Base-by-base conservation (phyloP, 148 eudicot genomes). In the Silene latifolia region DNA sequence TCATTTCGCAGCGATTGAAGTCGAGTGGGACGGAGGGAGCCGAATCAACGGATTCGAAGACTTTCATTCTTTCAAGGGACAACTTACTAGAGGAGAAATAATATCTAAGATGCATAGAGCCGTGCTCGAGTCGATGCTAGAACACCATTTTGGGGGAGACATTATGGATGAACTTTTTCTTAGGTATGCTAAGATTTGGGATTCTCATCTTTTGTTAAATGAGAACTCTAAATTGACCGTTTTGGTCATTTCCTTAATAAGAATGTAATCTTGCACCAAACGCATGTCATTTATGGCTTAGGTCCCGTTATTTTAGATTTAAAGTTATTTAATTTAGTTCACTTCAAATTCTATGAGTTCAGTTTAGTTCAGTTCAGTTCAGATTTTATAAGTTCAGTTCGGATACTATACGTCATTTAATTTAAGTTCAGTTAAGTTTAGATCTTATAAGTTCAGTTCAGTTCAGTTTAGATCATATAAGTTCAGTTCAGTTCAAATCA, bases 61-160 rank as follows among this genome's bases (percentile, higher is more conserved):
- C 13, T 14, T n/a, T 11, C 2, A 0, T 18, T 47, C 44, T 21
- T 24, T 8, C 19, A 8, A 77, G 24, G 24, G 15, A 51, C 54
- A 18, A 19, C 14, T 63, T 18, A 74, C 93, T 5, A 76, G 76
- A 23, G 94, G 94, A 15, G 81, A 83, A 35, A 78, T 57, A 24
- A 74, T 84, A 21, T 85, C 94, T 2, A 86, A 80, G 78, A 76
- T 80, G 18, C 74, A 86, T 47, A 83, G 94, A 73, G 97, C 93
- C 15, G 89, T 88, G 74, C 23, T 76, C 17, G 97, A 89, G 82
- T 73, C 91, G 13, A 80, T 91, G 85, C 11, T 93, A 1, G 87
- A 80, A 73, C 75, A 72, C 44, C 89, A 85, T 48, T 93, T 93
- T 75, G 96, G 89, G 15, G 53, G 5, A 11, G 51, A 76, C 0